phyloP scores from a whole-genome alignment of 2,329 filamentous ascomycete species.

The Paecilomyces sp. region DNA sequence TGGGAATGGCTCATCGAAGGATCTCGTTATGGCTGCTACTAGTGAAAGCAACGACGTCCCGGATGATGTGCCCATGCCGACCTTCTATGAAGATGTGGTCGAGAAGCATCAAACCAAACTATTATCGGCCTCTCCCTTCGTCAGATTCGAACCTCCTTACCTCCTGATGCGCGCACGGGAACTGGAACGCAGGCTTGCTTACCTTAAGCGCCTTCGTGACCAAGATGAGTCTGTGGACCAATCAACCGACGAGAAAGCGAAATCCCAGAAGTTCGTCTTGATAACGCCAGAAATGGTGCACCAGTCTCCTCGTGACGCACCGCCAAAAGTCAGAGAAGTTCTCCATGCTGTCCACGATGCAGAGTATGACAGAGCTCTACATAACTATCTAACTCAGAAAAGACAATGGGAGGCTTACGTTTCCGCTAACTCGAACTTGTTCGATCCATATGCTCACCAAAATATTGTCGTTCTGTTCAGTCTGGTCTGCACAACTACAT shows the following conservation, averaged over 20 bases:
- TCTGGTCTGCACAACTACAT: slow-evolving; percentile 85
- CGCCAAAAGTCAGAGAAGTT: slow-evolving; percentile 84
- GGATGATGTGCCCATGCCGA: slow-evolving; percentile 76
- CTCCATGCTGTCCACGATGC: slow-evolving; percentile 91
- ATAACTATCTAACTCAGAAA: slow-evolving; percentile 91
- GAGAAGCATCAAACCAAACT: slow-evolving; percentile 89
- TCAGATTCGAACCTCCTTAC: slow-evolving; percentile 91
- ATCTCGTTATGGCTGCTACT: slow-evolving; percentile 9
- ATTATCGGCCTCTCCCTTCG: slow-evolving; percentile 89
- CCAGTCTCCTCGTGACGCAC: slow-evolving; percentile 68
- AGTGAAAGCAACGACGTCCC: slow-evolving; percentile 48
- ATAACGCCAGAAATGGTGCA: slow-evolving; percentile 96
- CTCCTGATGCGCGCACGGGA: slow-evolving; percentile 86
- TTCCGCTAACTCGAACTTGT: slow-evolving; percentile 77
- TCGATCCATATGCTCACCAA: slow-evolving; percentile 92
- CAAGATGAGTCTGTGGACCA: slow-evolving; percentile 44
- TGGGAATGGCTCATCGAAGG: slow-evolving; percentile 8
- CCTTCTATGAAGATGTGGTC: slow-evolving; percentile 92
- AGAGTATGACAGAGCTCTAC: slow-evolving; percentile 89
- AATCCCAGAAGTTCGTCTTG: slow-evolving; percentile 71
- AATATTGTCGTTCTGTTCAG: slow-evolving; percentile 94
- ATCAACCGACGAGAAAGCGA: slow-evolving; percentile 53
- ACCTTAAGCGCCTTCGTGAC: slow-evolving; percentile 75
- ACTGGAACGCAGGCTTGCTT: slow-evolving; percentile 75
- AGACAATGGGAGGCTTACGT: slow-evolving; percentile 95